These are phyloP conservation scores for Crithidia fasciculata DNA, from an alignment of 208 protist species.

Conservation along the genomic window DNA sequence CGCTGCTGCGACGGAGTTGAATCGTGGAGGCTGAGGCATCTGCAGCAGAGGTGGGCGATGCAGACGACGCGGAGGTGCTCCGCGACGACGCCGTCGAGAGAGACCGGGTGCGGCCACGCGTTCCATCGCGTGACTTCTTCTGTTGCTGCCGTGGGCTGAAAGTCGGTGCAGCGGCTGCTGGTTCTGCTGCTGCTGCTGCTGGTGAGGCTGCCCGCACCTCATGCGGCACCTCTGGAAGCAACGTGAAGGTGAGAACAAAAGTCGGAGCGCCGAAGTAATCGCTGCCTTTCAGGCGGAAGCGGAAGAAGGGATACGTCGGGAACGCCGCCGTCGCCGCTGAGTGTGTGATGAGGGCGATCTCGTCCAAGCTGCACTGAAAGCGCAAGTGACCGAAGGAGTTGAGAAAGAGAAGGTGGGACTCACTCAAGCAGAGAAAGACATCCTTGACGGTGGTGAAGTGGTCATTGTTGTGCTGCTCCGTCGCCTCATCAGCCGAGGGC, in stretches of 20 bases:
- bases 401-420: conserved; percentile 46
- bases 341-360: conserved; percentile 41
- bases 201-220: background rate
- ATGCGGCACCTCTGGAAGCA: conserved; percentile 22
- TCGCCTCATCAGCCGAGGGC: conserved; percentile 6
- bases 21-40: background rate
- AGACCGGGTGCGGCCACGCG: background rate
- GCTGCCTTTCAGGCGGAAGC: conserved; percentile 18
- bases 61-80: background rate
- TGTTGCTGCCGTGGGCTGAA: no score
- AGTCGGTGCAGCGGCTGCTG: background rate
- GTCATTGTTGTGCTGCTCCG: background rate
- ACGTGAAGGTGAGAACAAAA: conserved; percentile 21
- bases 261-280: conserved; percentile 22
- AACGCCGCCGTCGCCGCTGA: conserved; percentile 20
- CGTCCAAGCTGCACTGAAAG: conserved; percentile 40
- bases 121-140: no score
- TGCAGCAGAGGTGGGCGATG: background rate
- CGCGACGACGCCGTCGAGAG: background rate
- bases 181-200: background rate
- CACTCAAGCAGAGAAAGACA: conserved; percentile 40
- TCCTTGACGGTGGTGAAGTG: conserved; percentile 37
- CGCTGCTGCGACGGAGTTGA: background rate
- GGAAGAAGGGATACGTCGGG: conserved; percentile 16
- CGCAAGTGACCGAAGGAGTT: conserved; percentile 50